These are phyloP conservation scores for Phylloporus sp. DNA, from an alignment of 768 basidiomycete species.

Conservation along the genomic window DNA sequence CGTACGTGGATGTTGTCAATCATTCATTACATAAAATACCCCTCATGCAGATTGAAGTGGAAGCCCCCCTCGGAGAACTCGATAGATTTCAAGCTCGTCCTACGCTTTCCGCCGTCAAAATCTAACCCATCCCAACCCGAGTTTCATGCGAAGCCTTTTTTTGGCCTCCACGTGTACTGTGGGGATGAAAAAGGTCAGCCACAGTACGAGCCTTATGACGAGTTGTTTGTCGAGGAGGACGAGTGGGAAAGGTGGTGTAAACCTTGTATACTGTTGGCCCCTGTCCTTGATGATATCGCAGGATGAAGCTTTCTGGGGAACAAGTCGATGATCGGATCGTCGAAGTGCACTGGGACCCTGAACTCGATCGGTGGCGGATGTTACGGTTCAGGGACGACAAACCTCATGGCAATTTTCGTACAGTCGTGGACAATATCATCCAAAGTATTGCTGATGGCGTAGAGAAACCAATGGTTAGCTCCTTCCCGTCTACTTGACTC, in stretches of 20 bases:
- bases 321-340: slow-evolving; percentile 93
- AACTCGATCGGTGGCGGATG: slow-evolving; percentile 70
- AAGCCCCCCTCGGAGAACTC: slow-evolving; percentile 98
- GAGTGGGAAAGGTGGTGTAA: slow-evolving; percentile 86
- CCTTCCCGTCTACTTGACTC: background rate
- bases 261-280: background rate
- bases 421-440: slow-evolving; percentile 83
- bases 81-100: slow-evolving; percentile 91
- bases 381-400: slow-evolving; percentile 96
- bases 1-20: slow-evolving; percentile 54
- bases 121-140: slow-evolving; percentile 61
- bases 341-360: slow-evolving; percentile 86
- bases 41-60: slow-evolving; percentile 79
- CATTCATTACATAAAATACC: slow-evolving; percentile 1
- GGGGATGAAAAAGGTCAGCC: slow-evolving; percentile 54
- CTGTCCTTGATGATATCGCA: slow-evolving; percentile 29
- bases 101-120: slow-evolving; percentile 78
- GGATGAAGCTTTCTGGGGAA: slow-evolving; percentile 78
- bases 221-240: slow-evolving; percentile 77
- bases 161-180: slow-evolving; percentile 76
- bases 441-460: slow-evolving; percentile 92
- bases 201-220: slow-evolving; percentile 82
- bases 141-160: slow-evolving; percentile 78
- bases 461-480: slow-evolving; percentile 74
- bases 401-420: slow-evolving; percentile 82